phyloP scores from a whole-genome alignment of 164 flowering plant genomes.

The Chimonanthus praecox region DNA sequence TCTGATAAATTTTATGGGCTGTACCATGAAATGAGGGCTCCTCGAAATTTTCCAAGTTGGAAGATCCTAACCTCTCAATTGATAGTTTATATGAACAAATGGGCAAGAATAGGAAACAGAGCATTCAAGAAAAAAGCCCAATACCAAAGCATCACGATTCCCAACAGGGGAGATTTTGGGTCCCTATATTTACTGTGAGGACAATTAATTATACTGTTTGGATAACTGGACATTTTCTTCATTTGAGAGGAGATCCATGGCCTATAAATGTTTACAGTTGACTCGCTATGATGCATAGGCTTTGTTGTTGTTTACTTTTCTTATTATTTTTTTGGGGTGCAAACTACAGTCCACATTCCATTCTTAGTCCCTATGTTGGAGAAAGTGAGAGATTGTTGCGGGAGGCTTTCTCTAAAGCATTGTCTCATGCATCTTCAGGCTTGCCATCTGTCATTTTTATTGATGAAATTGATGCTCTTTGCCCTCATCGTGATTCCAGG shows the following conservation, averaged over 20 bases:
- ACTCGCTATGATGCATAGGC: neutral
- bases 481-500: slow-evolving; percentile 87
- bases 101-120: neutral
- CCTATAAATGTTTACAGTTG: neutral
- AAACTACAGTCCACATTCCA: slow-evolving; percentile 66
- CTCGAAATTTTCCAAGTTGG: neutral
- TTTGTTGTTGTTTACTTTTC: neutral
- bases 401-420: slow-evolving; percentile 85
- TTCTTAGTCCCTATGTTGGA: slow-evolving; percentile 85
- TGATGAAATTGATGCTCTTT: slow-evolving; percentile 91
- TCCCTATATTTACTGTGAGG: neutral
- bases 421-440: slow-evolving; percentile 40
- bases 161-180: neutral
- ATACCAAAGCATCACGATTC: neutral
- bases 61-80: neutral
- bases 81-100: too few species aligned
- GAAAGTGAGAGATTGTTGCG: slow-evolving; percentile 83
- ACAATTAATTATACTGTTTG: neutral
- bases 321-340: slow-evolving; percentile 7
- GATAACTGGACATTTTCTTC: neutral
- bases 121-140: too few species aligned
- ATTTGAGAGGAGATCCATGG: neutral
- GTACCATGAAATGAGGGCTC: neutral
- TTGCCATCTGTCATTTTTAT: slow-evolving; percentile 84
- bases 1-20: neutral